Percentiles rank a stretch among this genome's conserved stretches.
Evolutionary conservation across 2,329 filamentous ascomycete genomes (phyloP).

Genomic region (Xylariomycetidae sp.): DNA sequence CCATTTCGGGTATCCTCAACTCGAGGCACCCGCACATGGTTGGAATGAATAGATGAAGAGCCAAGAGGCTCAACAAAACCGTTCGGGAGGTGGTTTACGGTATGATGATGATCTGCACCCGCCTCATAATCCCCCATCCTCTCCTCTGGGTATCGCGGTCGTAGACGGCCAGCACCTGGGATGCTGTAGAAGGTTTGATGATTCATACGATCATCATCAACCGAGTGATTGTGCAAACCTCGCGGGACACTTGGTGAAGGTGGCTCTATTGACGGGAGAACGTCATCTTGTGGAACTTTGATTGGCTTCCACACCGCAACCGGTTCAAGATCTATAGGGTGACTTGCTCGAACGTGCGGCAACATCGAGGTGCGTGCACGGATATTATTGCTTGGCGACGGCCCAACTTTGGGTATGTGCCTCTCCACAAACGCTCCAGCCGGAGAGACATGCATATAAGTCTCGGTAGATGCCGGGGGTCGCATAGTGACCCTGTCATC

Average conservation of each 20-base stretch:
- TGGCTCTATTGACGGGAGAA: conserved; percentile 28
- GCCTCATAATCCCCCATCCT: conserved; percentile 17
- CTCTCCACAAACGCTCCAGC: conserved; percentile 19
- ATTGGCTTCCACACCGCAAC: too few species aligned
- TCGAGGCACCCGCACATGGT: conserved; percentile 13
- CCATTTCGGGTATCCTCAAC: conserved; percentile 12
- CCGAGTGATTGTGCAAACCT: conserved; percentile 8
- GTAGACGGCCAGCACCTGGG: too few species aligned
- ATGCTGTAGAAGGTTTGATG: too few species aligned
- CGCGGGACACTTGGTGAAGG: conserved; percentile 17
- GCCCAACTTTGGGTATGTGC: conserved; percentile 29
- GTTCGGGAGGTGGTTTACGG: conserved; percentile 17
- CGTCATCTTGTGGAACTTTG: conserved; percentile 28
- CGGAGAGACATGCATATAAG: conserved; percentile 7
- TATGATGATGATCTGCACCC: conserved; percentile 17
- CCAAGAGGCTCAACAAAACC: conserved; percentile 12
- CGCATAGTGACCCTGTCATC: too few species aligned
- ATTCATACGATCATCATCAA: too few species aligned
- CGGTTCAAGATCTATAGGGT: too few species aligned
- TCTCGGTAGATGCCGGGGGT: conserved; percentile 8
- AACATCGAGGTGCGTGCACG: conserved; percentile 17
- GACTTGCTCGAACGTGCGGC: conserved; percentile 20
- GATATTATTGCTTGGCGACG: conserved; percentile 7
- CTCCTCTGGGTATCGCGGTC: conserved; percentile 14
- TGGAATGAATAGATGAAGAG: conserved; percentile 17